These are phyloP conservation scores for Fusarium nurragi DNA, from an alignment of 2,329 filamentous ascomycete species.

Conservation along the genomic window DNA sequence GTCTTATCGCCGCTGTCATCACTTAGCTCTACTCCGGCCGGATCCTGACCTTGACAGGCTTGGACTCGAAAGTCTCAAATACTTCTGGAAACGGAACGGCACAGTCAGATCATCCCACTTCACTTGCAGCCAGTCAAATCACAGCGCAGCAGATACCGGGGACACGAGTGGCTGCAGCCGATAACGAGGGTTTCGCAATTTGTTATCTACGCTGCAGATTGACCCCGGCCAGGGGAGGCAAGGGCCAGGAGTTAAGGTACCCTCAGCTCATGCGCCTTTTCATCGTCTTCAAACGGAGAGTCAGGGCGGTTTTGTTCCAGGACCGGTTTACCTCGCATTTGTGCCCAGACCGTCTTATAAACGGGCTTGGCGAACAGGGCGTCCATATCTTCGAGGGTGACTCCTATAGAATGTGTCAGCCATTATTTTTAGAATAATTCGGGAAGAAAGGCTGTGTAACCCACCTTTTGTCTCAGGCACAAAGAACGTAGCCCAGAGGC, in stretches of 20 bases:
- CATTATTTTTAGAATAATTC: not conserved
- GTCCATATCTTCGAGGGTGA: conserved; percentile 61
- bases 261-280: conserved; percentile 35
- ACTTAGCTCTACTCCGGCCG: conserved; percentile 1
- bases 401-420: conserved; percentile 37
- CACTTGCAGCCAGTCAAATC: conserved; percentile 9
- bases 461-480: conserved; percentile 62
- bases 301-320: conserved; percentile 34
- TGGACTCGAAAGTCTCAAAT: not conserved
- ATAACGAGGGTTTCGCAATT: conserved; percentile 6
- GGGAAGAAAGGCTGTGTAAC: not conserved
- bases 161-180: conserved; percentile 7
- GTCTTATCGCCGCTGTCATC: conserved; percentile 15
- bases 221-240: not conserved
- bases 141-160: not conserved
- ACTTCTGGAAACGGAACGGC: conserved; percentile 24
- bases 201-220: conserved; percentile 24
- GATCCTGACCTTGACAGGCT: not conserved
- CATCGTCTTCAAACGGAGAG: conserved; percentile 36
- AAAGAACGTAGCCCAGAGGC: conserved; percentile 60
- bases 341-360: conserved; percentile 48
- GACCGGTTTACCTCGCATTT: conserved; percentile 33
- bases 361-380: conserved; percentile 45
- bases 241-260: conserved; percentile 22
- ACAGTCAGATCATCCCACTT: conserved; percentile 11